phyloP scores from a whole-genome alignment of 1,284 basidiomycete genomes.

The Salmacisia buchloeana region DNA sequence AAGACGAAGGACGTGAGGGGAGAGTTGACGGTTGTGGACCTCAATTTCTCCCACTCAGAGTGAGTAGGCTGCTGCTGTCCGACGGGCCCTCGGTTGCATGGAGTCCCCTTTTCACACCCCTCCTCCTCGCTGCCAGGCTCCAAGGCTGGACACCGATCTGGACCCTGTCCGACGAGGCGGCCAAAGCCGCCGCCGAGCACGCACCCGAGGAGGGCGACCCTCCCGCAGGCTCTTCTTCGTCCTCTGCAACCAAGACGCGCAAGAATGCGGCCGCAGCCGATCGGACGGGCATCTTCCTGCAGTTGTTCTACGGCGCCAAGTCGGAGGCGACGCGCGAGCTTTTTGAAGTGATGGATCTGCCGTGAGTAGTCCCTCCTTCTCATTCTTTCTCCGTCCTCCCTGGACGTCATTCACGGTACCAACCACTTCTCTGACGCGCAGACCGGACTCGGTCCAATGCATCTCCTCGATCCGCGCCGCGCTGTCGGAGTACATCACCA shows the following conservation, averaged over 20 bases:
- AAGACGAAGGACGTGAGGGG: background rate
- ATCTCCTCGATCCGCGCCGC: background rate
- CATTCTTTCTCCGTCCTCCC: background rate
- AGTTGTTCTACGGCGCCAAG: background rate
- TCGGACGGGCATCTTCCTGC: background rate
- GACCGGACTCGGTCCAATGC: background rate
- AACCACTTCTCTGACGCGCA: background rate
- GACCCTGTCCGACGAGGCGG: background rate
- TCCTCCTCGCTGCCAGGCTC: background rate
- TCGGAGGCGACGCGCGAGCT: background rate
- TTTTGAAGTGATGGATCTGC: background rate
- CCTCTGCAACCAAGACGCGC: background rate
- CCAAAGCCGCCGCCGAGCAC: background rate
- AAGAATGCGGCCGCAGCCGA: background rate
- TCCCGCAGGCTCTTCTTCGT: background rate
- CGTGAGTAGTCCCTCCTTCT: background rate
- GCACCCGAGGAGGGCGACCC: background rate
- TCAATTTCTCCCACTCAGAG: background rate
- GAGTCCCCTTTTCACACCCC: background rate
- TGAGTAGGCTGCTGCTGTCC: background rate
- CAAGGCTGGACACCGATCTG: background rate
- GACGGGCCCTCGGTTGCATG: background rate
- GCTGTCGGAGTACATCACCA: background rate
- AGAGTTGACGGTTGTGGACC: background rate
- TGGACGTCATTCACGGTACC: no score